Conservation (phyloP, 1,284 basidiomycete genomes). For the Xerocomus nothofagi region DNA sequence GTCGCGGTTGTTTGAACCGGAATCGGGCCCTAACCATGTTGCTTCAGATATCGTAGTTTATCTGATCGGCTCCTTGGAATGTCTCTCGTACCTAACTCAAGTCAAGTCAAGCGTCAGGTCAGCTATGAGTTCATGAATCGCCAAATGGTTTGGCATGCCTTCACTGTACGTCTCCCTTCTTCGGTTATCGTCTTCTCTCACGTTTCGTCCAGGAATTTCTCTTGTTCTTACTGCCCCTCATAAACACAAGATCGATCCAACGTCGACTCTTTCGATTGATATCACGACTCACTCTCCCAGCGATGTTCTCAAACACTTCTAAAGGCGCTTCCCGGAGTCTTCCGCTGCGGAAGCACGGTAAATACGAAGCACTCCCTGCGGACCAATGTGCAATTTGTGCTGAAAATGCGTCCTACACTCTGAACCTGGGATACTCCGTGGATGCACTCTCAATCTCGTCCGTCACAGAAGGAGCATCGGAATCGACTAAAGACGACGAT, state of each 20-base stretch:
- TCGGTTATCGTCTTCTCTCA: background rate
- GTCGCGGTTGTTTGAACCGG: conserved; percentile 24
- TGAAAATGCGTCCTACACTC: conserved; percentile 64
- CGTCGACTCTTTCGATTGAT: conserved; percentile 52
- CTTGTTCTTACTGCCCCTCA: conserved; percentile 86
- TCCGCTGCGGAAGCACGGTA: conserved; percentile 46
- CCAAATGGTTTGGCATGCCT: conserved; percentile 98
- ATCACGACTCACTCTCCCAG: conserved; percentile 36
- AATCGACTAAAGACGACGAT: conserved; percentile 17
- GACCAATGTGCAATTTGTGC: conserved; percentile 81
- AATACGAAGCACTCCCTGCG: conserved; percentile 60
- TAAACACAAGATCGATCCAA: conserved; percentile 67
- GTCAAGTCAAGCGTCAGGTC: conserved; percentile 78
- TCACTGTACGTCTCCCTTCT: conserved; percentile 67
- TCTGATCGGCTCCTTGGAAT: conserved; percentile 83
- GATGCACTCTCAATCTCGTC: conserved; percentile 47
- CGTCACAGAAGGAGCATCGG: conserved; percentile 5
- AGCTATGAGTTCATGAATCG: conserved; percentile 99
- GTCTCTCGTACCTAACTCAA: conserved; percentile 72
- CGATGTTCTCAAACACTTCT: conserved; percentile 12
- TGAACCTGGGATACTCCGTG: conserved; percentile 54
- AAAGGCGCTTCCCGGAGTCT: conserved; percentile 3
- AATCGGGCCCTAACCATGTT: conserved; percentile 1
- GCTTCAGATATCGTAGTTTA: conserved; percentile 78
- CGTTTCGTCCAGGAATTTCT: conserved; percentile 79